These are phyloP conservation scores for Silene vulgaris DNA, from an alignment of 179 eudicot species.

Conservation along the genomic window DNA sequence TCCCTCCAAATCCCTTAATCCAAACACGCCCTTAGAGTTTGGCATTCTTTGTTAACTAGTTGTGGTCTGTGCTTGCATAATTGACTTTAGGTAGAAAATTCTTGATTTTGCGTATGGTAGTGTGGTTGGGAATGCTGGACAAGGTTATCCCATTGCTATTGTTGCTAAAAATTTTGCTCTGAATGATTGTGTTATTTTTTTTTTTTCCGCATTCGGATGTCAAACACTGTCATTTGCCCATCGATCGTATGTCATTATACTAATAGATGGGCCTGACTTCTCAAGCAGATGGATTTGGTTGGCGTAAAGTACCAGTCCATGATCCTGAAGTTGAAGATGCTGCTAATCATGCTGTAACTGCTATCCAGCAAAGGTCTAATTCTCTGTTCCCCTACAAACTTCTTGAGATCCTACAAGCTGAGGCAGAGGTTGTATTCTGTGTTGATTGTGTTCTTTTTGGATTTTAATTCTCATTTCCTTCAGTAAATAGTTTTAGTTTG, in stretches of 20 bases:
- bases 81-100: neutral
- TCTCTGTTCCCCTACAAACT: slow-evolving; percentile 38
- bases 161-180: neutral
- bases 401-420: slow-evolving; percentile 43
- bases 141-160: slow-evolving; percentile 4
- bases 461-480: neutral
- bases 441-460: neutral
- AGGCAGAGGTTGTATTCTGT: slow-evolving; percentile 39
- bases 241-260: neutral
- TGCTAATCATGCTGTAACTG: slow-evolving; percentile 50
- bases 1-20: too few relatives aligned
- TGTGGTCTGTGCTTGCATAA: slow-evolving; percentile 6
- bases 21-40: too few relatives aligned
- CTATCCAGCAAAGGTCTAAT: slow-evolving; percentile 42
- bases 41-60: neutral
- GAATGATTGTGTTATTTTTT: neutral
- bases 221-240: neutral
- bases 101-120: neutral
- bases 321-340: slow-evolving; percentile 68
- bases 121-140: neutral
- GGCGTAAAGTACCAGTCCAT: slow-evolving; percentile 54
- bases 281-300: slow-evolving; percentile 33
- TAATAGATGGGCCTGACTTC: slow-evolving; percentile 3
- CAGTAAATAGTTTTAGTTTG: too few relatives aligned
- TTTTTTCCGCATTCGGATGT: too few relatives aligned